Conservation (phyloP, 129 eudicot genomes). For the Glebionis coronaria region DNA sequence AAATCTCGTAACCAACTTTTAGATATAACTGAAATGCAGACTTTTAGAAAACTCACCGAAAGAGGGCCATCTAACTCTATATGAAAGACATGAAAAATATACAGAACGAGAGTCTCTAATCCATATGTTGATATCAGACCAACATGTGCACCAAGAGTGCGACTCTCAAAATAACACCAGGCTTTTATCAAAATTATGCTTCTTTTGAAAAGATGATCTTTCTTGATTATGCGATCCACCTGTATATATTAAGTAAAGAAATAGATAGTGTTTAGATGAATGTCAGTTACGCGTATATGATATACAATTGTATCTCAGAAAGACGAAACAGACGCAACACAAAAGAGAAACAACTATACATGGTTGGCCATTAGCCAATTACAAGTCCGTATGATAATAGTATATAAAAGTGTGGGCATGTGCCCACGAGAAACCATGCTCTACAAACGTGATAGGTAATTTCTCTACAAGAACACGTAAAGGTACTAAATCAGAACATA, state of each 20-base stretch:
- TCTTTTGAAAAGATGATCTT: slow-evolving; percentile 82
- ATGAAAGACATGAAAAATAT: slow-evolving; percentile 86
- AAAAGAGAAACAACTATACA: not conserved
- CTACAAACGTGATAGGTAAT: too few relatives aligned
- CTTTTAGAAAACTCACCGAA: slow-evolving; percentile 54
- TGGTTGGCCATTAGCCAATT: not conserved
- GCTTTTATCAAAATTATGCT: slow-evolving; percentile 90
- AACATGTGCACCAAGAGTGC: slow-evolving; percentile 93
- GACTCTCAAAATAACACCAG: slow-evolving; percentile 95
- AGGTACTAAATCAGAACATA: too few relatives aligned
- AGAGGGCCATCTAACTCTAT: slow-evolving; percentile 73
- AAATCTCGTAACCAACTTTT: slow-evolving; percentile 12
- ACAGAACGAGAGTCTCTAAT: slow-evolving; percentile 89
- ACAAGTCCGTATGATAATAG: not conserved
- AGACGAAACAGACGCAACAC: not conserved
- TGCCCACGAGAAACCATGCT: too few relatives aligned
- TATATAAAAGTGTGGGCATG: too few relatives aligned
- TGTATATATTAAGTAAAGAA: slow-evolving; percentile 25
- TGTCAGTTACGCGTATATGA: not conserved
- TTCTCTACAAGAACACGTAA: too few relatives aligned
- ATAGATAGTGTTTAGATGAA: not conserved
- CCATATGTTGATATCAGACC: slow-evolving; percentile 95
- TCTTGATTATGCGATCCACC: slow-evolving; percentile 79
- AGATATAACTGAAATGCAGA: not conserved
- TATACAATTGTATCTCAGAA: not conserved